phyloP scores from a whole-genome alignment of 1,284 basidiomycete genomes.

The Coniophora puteana region DNA sequence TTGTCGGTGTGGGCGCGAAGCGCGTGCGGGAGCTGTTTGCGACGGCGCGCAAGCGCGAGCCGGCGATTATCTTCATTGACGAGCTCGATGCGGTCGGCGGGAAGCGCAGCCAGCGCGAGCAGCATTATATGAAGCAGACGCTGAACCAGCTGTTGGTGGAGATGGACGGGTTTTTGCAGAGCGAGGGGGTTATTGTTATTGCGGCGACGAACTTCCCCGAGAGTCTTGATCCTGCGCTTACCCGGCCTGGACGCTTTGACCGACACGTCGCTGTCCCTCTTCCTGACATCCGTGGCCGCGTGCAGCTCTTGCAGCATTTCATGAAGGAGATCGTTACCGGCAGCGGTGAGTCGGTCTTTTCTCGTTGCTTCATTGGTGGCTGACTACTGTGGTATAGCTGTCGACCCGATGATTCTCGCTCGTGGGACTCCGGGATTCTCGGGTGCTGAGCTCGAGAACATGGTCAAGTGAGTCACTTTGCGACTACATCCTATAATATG shows the following conservation, averaged over 20 bases:
- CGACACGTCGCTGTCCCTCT: constrained; percentile 86
- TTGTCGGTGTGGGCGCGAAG: constrained; percentile 94
- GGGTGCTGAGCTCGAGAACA: constrained; percentile 89
- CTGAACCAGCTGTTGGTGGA: constrained; percentile 93
- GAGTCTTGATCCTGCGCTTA: constrained; percentile 84
- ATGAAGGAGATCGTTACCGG: constrained; percentile 76
- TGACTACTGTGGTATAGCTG: constrained; percentile 40
- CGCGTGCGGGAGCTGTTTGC: constrained; percentile 95
- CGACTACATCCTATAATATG: background rate
- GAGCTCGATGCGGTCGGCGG: constrained; percentile 93
- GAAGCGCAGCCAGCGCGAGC: constrained; percentile 86
- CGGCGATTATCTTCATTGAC: constrained; percentile 94
- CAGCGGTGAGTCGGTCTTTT: constrained; percentile 37
- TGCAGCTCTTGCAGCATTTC: constrained; percentile 88
- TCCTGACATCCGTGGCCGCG: constrained; percentile 83
- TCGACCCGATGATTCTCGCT: constrained; percentile 83
- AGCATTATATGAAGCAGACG: constrained; percentile 88
- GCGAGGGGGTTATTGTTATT: constrained; percentile 90
- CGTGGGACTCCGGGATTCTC: constrained; percentile 91
- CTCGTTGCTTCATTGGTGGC: constrained; percentile 1
- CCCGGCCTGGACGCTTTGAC: constrained; percentile 93
- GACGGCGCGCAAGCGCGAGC: constrained; percentile 91
- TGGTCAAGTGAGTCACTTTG: constrained; percentile 74
- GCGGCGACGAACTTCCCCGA: constrained; percentile 96
- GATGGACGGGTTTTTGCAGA: constrained; percentile 91